Percentiles rank a stretch among this genome's conserved stretches.
These are phyloP conservation scores for Laburnicola sp. DNA, from an alignment of 2,329 filamentous ascomycete genomes.

Conservation along the genomic window DNA sequence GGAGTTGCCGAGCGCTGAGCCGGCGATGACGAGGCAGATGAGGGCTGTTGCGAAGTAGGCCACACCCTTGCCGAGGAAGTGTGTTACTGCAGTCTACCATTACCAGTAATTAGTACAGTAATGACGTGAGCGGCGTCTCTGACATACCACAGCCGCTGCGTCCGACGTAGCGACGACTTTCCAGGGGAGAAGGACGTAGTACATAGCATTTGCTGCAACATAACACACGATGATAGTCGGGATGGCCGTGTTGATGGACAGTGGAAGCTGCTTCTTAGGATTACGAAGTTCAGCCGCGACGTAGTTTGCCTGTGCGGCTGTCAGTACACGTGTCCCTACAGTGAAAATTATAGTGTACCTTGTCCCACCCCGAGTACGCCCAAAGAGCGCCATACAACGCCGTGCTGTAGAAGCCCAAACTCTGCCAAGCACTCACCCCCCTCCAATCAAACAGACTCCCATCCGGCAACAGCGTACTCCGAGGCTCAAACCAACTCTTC, in stretches of 20 bases:
- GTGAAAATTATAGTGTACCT: slow-evolving; percentile 21
- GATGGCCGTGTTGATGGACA: slow-evolving; percentile 65
- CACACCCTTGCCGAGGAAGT: slow-evolving; percentile 58
- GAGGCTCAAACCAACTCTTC: slow-evolving; percentile 38
- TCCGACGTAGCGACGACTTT: slow-evolving; percentile 61
- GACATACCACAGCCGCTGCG: slow-evolving; percentile 63
- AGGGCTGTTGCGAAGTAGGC: slow-evolving; percentile 58
- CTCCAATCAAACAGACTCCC: slow-evolving; percentile 40
- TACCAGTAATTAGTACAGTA: background rate
- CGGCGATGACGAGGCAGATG: slow-evolving; percentile 65
- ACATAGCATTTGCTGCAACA: slow-evolving; percentile 62
- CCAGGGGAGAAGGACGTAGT: slow-evolving; percentile 67
- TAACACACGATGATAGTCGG: slow-evolving; percentile 65
- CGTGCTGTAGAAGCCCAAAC: slow-evolving; percentile 63
- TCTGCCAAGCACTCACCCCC: slow-evolving; percentile 57
- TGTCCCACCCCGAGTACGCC: slow-evolving; percentile 46
- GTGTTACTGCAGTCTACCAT: slow-evolving; percentile 34
- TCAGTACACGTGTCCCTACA: background rate
- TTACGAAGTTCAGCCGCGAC: slow-evolving; percentile 42
- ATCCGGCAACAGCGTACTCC: slow-evolving; percentile 34
- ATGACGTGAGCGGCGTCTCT: background rate
- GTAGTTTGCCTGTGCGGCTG: slow-evolving; percentile 39
- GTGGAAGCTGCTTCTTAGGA: slow-evolving; percentile 53
- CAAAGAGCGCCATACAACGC: slow-evolving; percentile 51
- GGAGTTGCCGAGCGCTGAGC: slow-evolving; percentile 64